Conservation (phyloP, 257 asterid species). For the Lithospermum erythrorhizon region DNA sequence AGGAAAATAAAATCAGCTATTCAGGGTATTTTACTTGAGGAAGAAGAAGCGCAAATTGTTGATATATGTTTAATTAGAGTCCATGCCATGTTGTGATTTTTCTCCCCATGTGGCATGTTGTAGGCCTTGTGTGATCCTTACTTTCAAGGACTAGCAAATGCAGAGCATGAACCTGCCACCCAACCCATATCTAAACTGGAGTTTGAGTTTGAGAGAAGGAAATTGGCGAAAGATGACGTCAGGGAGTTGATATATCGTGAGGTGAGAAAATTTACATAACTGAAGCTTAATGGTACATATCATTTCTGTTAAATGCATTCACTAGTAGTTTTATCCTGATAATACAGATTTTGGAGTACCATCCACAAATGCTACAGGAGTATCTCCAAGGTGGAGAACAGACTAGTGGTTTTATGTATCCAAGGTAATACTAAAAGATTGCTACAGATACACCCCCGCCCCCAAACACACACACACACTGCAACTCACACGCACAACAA, state of each 20-base stretch:
- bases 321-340: conserved; percentile 10
- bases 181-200: conserved; percentile 9
- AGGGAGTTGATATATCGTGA: conserved; percentile 9
- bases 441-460: no score
- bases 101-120: background rate
- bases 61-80: conserved; percentile 1
- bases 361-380: conserved; percentile 83
- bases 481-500: no score
- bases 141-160: conserved; percentile 6
- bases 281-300: background rate
- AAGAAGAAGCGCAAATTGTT: background rate
- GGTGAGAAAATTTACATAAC: background rate
- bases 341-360: conserved; percentile 76
- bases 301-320: conserved; percentile 2
- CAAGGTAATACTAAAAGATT: conserved; percentile 35
- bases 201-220: conserved; percentile 11
- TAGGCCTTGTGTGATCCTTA: conserved; percentile 10
- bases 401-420: conserved; percentile 77
- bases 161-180: conserved; percentile 7
- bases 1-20: conserved; percentile 8
- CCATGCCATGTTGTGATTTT: conserved; percentile 1
- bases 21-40: background rate
- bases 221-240: conserved; percentile 6
- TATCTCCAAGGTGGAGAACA: conserved; percentile 67
- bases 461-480: no score